These are phyloP conservation scores for Trametes elegans DNA, from an alignment of 768 basidiomycete genomes.

Conservation along the genomic window DNA sequence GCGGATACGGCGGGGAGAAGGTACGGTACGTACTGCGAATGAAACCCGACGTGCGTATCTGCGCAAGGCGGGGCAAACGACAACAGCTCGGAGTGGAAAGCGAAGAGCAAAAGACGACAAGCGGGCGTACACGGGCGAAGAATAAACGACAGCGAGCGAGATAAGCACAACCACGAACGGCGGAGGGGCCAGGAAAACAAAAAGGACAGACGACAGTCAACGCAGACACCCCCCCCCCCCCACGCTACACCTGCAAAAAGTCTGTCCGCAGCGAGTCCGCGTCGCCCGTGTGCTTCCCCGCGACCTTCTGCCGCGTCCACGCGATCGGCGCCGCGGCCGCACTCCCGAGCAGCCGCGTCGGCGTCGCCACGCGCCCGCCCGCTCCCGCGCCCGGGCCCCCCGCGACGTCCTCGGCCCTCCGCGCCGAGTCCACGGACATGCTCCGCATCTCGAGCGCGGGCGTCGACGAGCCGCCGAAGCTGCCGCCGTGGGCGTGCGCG, in stretches of 20 bases:
- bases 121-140: too few species aligned
- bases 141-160: too few species aligned
- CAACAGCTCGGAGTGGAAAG: too few species aligned
- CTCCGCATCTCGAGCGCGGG: background rate
- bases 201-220: background rate
- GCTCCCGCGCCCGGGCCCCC: background rate
- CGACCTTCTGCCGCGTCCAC: constrained; percentile 10
- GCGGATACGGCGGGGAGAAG: too few species aligned
- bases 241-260: constrained; percentile 25
- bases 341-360: background rate
- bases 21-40: too few species aligned
- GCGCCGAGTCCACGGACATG: background rate
- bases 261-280: constrained; percentile 29
- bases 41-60: too few species aligned
- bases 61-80: too few species aligned
- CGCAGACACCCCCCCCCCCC: background rate
- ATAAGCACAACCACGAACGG: too few species aligned
- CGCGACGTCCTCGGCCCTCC: too few species aligned
- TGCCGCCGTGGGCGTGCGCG: too few species aligned
- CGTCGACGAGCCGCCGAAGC: too few species aligned
- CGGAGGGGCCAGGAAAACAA: background rate
- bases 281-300: constrained; percentile 19
- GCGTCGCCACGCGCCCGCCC: background rate
- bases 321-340: constrained; percentile 13
- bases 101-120: too few species aligned